Conservation (phyloP, 1,284 basidiomycete genomes). For the Moesziomyces aphidis region DNA sequence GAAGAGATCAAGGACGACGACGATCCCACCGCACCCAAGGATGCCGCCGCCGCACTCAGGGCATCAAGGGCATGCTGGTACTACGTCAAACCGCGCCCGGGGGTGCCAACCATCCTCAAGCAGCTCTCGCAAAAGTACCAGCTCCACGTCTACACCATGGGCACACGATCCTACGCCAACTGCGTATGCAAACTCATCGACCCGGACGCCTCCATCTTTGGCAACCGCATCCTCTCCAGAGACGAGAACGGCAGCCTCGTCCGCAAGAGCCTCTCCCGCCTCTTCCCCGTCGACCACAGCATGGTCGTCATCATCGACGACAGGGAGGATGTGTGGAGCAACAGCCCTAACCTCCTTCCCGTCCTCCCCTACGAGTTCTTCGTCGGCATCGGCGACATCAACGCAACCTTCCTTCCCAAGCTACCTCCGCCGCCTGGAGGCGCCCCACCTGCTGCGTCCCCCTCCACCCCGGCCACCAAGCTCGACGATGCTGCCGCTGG, state of each 20-base stretch:
- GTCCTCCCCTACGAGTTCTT: conserved; percentile 98
- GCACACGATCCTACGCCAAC: conserved; percentile 94
- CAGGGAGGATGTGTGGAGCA: conserved; percentile 96
- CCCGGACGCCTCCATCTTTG: conserved; percentile 85
- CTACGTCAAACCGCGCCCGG: conserved; percentile 93
- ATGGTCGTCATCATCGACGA: conserved; percentile 99
- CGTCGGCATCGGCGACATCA: conserved; percentile 98
- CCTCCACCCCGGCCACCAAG: conserved; percentile 11
- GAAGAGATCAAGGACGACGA: conserved; percentile 68
- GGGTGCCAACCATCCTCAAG: conserved; percentile 82
- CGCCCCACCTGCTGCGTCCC: conserved; percentile 12
- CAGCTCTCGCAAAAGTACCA: conserved; percentile 84
- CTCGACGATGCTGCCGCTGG: conserved; percentile 13
- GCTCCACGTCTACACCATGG: conserved; percentile 99
- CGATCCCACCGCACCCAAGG: conserved; percentile 24
- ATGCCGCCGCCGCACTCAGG: conserved; percentile 12
- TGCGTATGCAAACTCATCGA: conserved; percentile 94
- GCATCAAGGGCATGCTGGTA: conserved; percentile 80
- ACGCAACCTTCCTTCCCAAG: conserved; percentile 89
- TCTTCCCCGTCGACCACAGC: conserved; percentile 91
- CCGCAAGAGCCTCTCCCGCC: conserved; percentile 86
- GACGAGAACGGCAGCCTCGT: conserved; percentile 86
- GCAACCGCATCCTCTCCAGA: conserved; percentile 86
- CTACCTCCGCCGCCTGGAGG: conserved; percentile 46
- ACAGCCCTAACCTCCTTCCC: conserved; percentile 91